Percentiles rank a stretch among this genome's conserved stretches.
Conservation (phyloP, 2,329 filamentous ascomycete genomes). For the Venturia pyrina region DNA sequence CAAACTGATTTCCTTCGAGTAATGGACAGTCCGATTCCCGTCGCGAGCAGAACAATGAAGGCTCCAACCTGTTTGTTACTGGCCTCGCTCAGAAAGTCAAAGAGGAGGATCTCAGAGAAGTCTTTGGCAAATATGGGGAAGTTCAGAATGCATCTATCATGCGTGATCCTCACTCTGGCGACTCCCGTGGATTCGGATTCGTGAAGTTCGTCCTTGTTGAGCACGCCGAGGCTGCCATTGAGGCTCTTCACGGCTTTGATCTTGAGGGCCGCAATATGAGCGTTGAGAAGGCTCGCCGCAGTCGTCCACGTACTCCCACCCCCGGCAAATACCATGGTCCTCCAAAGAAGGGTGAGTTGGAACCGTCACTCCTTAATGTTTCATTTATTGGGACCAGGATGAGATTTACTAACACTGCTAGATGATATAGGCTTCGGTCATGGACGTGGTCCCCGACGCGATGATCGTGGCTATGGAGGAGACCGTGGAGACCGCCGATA, state of each 20-base stretch:
- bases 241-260: constrained; percentile 87
- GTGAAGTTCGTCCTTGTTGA: constrained; percentile 97
- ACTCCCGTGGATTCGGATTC: constrained; percentile 97
- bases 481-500: constrained; percentile 20
- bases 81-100: constrained; percentile 89
- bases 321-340: constrained; percentile 99
- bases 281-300: constrained; percentile 97
- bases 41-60: constrained; percentile 73
- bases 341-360: constrained; percentile 78
- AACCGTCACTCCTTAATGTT: background rate
- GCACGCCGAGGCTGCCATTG: constrained; percentile 92
- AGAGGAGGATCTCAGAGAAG: constrained; percentile 81
- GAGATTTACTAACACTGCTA: constrained; percentile 7
- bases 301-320: constrained; percentile 87
- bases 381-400: background rate
- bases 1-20: constrained; percentile 24
- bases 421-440: constrained; percentile 4
- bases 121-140: constrained; percentile 98
- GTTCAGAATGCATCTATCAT: constrained; percentile 99
- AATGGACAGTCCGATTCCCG: constrained; percentile 13
- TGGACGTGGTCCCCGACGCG: constrained; percentile 13
- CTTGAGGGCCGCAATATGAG: constrained; percentile 93
- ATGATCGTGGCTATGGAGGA: constrained; percentile 11
- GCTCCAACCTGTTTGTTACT: constrained; percentile 97
- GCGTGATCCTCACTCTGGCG: constrained; percentile 95